Evolutionary conservation across 345 rosid species (phyloP).

Genomic region (Bruguiera parviflora): DNA sequence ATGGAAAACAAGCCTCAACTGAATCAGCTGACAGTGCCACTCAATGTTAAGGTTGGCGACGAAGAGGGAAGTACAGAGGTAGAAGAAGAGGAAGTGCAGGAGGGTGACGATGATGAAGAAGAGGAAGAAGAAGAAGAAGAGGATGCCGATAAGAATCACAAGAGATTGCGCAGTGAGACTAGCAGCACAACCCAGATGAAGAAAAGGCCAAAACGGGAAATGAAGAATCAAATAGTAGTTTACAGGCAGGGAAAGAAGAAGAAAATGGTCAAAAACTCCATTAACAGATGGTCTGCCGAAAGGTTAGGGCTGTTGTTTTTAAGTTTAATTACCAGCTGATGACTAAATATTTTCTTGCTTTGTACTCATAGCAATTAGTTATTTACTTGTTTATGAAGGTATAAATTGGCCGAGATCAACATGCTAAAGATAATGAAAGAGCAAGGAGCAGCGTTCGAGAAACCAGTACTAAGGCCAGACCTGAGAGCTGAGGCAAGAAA

Average conservation of each 20-base stretch:
- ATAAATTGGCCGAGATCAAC: constrained; percentile 74
- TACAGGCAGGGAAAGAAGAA: constrained; percentile 37
- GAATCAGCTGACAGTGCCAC: not conserved
- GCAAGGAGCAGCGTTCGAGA: constrained; percentile 62
- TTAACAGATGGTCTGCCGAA: constrained; percentile 71
- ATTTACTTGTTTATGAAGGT: constrained; percentile 41
- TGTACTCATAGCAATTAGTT: not conserved
- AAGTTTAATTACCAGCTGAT: not conserved
- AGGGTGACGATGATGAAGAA: not conserved
- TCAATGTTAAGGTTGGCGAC: constrained; percentile 8
- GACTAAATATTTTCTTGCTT: not conserved
- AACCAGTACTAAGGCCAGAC: constrained; percentile 68
- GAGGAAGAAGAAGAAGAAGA: not conserved
- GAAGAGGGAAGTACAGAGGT: constrained; percentile 5
- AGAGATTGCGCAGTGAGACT: constrained; percentile 14
- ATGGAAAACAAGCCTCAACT: constrained; percentile 1
- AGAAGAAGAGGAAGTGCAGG: constrained; percentile 9
- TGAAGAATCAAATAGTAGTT: constrained; percentile 35
- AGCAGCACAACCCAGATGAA: constrained; percentile 20
- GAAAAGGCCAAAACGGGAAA: constrained; percentile 34
- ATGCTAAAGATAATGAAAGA: constrained; percentile 86
- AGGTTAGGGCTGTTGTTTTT: constrained; percentile 40
- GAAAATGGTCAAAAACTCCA: constrained; percentile 34
- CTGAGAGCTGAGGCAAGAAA: constrained; percentile 76
- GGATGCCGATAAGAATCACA: not conserved